phyloP scores from a whole-genome alignment of 2,329 filamentous ascomycete species.

The Phaeoacremonium minimum region DNA sequence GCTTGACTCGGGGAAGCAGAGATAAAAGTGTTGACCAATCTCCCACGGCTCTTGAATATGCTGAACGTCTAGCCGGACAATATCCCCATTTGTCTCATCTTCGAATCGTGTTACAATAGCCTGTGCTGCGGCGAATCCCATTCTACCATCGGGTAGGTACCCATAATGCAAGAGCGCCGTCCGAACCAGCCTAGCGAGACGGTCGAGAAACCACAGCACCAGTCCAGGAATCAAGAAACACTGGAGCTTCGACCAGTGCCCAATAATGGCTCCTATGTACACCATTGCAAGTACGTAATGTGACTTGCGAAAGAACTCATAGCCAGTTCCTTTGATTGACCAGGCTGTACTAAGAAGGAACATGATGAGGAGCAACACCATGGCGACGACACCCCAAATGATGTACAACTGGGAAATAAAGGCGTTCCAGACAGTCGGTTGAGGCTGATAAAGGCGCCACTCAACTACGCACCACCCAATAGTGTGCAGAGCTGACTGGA shows the following conservation, averaged over 20 bases:
- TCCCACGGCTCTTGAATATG: slow-evolving; percentile 58
- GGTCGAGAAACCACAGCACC: slow-evolving; percentile 61
- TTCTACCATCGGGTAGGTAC: slow-evolving; percentile 35
- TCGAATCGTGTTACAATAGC: slow-evolving; percentile 49
- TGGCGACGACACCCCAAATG: slow-evolving; percentile 68
- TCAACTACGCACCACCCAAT: slow-evolving; percentile 68
- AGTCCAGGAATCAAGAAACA: slow-evolving; percentile 67
- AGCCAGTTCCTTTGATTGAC: slow-evolving; percentile 63
- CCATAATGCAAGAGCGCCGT: slow-evolving; percentile 58
- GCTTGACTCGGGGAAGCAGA: slow-evolving; percentile 62
- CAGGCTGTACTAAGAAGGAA: slow-evolving; percentile 46
- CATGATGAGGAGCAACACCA: slow-evolving; percentile 59
- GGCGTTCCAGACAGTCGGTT: slow-evolving; percentile 51
- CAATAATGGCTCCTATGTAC: slow-evolving; percentile 73
- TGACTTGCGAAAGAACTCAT: slow-evolving; percentile 72
- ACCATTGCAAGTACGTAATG: slow-evolving; percentile 71
- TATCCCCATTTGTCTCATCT: slow-evolving; percentile 52
- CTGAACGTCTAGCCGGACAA: slow-evolving; percentile 63
- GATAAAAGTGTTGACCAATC: slow-evolving; percentile 67
- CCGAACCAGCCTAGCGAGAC: slow-evolving; percentile 52
- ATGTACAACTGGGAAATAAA: slow-evolving; percentile 66
- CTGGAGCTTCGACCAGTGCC: slow-evolving; percentile 64
- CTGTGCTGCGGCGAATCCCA: slow-evolving; percentile 50
- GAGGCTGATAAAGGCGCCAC: slow-evolving; percentile 64
- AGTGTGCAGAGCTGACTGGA: slow-evolving; percentile 65